A percentile compares a stretch with the other conserved stretches of the same genome.
phyloP scores from a whole-genome alignment of 2,329 filamentous ascomycete genomes.

The Fonsecaea multimorphosa region DNA sequence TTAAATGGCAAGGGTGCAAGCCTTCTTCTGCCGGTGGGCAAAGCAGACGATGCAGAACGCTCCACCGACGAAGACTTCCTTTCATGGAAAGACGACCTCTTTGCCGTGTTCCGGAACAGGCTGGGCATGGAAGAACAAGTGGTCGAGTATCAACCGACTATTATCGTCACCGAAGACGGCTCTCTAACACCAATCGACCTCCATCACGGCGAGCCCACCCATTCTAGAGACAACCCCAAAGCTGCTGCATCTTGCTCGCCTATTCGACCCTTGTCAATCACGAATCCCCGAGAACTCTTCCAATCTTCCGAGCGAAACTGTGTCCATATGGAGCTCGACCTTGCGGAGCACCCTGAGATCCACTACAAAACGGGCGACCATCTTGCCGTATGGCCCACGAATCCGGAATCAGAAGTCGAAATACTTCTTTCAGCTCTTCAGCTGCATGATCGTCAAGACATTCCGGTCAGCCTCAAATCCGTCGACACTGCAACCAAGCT shows the following conservation, averaged over 20 bases:
- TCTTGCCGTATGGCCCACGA: constrained; percentile 50
- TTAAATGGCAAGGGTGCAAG: constrained; percentile 77
- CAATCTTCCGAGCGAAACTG: constrained; percentile 66
- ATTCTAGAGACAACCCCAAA: constrained; percentile 72
- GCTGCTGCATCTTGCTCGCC: constrained; percentile 69
- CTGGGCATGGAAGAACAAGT: constrained; percentile 87
- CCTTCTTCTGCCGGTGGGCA: constrained; percentile 79
- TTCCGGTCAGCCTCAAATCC: constrained; percentile 34
- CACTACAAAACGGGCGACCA: constrained; percentile 52
- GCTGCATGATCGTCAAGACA: constrained; percentile 39
- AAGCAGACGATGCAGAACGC: constrained; percentile 90
- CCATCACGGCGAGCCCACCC: constrained; percentile 27
- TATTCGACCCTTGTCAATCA: constrained; percentile 86
- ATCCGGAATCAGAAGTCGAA: constrained; percentile 46
- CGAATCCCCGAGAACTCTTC: constrained; percentile 81
- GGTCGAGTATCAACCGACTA: constrained; percentile 84
- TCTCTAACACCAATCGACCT: constrained; percentile 42
- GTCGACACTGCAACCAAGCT: constrained; percentile 50
- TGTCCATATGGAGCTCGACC: constrained; percentile 50
- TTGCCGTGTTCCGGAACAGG: constrained; percentile 74
- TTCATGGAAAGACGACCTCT: constrained; percentile 96
- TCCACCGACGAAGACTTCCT: constrained; percentile 97
- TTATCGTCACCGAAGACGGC: constrained; percentile 66
- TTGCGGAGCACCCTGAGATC: constrained; percentile 50
- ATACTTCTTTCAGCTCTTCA: constrained; percentile 43